Conservation (phyloP, 805 yeast genomes). For the Saturnispora zaruensis region DNA sequence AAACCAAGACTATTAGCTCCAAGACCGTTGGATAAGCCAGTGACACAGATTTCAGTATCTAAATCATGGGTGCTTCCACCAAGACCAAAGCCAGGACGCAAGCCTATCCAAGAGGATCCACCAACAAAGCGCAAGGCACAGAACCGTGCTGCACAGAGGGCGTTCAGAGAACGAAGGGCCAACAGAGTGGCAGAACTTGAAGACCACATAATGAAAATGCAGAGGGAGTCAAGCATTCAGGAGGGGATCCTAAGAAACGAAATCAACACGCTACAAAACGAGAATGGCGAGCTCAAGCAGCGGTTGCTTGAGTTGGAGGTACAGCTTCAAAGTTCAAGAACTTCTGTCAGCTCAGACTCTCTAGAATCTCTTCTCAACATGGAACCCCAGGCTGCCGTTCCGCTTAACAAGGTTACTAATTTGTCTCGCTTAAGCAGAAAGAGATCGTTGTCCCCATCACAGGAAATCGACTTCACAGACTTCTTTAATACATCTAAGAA, state of each 20-base stretch:
- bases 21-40: slow-evolving; percentile 12
- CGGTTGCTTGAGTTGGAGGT: slow-evolving; percentile 25
- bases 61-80: slow-evolving; percentile 56
- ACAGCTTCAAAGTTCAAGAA: not conserved
- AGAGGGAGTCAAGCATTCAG: slow-evolving; percentile 52
- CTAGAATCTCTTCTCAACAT: slow-evolving; percentile 23
- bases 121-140: slow-evolving; percentile 83
- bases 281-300: slow-evolving; percentile 35
- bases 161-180: slow-evolving; percentile 82
- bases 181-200: slow-evolving; percentile 74
- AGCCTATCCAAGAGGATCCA: slow-evolving; percentile 55
- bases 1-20: not conserved
- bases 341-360: not conserved
- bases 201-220: slow-evolving; percentile 54
- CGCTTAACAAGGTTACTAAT: slow-evolving; percentile 29
- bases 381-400: slow-evolving; percentile 60
- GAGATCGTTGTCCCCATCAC: slow-evolving; percentile 1
- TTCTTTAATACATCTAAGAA: slow-evolving; percentile 26
- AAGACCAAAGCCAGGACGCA: slow-evolving; percentile 50
- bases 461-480: slow-evolving; percentile 53
- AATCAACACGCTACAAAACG: slow-evolving; percentile 39
- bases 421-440: not conserved
- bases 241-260: slow-evolving; percentile 48
- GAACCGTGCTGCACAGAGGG: slow-evolving; percentile 89
- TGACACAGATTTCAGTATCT: slow-evolving; percentile 48